Conservation (phyloP, 148 eudicot genomes). For the Nepenthes gracilis region DNA sequence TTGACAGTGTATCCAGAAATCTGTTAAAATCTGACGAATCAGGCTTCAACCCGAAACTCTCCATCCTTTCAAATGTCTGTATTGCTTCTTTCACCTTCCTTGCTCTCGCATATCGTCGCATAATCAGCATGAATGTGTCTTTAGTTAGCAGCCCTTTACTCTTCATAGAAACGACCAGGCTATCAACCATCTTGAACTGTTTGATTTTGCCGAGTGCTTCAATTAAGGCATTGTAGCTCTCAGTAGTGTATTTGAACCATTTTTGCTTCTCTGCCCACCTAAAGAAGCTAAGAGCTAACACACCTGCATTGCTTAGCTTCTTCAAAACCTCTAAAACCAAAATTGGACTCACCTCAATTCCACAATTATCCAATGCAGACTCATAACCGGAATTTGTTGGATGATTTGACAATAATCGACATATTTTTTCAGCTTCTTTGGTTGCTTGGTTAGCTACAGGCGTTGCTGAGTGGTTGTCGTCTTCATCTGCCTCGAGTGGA, state of each 20-base stretch:
- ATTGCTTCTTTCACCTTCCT: conserved; percentile 64
- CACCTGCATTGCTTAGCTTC: conserved; percentile 66
- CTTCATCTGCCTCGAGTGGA: conserved; percentile 3
- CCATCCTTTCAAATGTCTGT: conserved; percentile 62
- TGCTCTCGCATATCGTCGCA: conserved; percentile 65
- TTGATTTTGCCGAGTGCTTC: conserved; percentile 78
- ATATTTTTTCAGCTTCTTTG: conserved; percentile 36
- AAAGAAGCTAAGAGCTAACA: conserved; percentile 59
- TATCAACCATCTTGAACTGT: conserved; percentile 67
- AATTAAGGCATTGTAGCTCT: conserved; percentile 53
- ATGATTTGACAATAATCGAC: conserved; percentile 29
- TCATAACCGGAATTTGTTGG: conserved; percentile 20
- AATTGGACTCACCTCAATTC: conserved; percentile 20
- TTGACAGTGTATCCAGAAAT: conserved; percentile 50
- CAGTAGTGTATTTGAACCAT: conserved; percentile 38
- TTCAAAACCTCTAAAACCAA: conserved; percentile 48
- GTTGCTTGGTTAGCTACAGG: conserved; percentile 5
- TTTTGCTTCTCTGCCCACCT: conserved; percentile 71
- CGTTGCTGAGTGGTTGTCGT: conserved; percentile 6
- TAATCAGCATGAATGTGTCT: conserved; percentile 56
- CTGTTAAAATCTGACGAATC: conserved; percentile 57
- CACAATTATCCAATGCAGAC: conserved; percentile 18
- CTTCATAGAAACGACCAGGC: conserved; percentile 51
- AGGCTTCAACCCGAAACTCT: conserved; percentile 35
- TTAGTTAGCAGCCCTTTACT: conserved; percentile 35